Evolutionary conservation across 148 eudicot genomes (phyloP).

Genomic region (Vaccinium myrtillus): DNA sequence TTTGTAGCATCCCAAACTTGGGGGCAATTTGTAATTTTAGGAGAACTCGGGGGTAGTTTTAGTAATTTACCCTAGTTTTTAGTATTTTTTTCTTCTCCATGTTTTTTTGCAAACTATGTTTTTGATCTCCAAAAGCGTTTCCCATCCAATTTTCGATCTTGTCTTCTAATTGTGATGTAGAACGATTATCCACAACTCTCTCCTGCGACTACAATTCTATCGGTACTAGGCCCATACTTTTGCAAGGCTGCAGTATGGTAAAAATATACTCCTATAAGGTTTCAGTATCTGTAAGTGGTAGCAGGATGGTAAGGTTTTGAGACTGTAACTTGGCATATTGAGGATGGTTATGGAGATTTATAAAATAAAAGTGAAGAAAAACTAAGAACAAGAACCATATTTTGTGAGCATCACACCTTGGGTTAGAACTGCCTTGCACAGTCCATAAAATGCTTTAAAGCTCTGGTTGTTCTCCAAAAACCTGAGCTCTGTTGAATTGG

Average conservation of each 20-base stretch:
- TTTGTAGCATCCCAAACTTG: no score
- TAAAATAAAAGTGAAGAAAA: no score
- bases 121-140: not conserved
- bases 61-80: not conserved
- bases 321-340: not conserved
- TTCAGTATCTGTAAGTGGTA: not conserved
- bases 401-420: no score
- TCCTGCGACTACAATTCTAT: no score
- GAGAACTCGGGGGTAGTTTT: no score
- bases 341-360: not conserved
- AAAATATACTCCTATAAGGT: not conserved
- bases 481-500: no score
- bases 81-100: not conserved
- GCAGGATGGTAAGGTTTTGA: not conserved
- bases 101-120: not conserved
- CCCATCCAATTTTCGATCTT: not conserved
- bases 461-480: no score
- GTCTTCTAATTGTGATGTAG: not conserved
- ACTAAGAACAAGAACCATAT: no score
- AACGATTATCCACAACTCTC: no score
- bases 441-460: no score
- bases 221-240: not conserved
- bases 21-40: no score
- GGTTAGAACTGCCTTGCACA: no score
- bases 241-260: not conserved